phyloP scores from a whole-genome alignment of 768 basidiomycete genomes.

The Hypholoma sublateritium region DNA sequence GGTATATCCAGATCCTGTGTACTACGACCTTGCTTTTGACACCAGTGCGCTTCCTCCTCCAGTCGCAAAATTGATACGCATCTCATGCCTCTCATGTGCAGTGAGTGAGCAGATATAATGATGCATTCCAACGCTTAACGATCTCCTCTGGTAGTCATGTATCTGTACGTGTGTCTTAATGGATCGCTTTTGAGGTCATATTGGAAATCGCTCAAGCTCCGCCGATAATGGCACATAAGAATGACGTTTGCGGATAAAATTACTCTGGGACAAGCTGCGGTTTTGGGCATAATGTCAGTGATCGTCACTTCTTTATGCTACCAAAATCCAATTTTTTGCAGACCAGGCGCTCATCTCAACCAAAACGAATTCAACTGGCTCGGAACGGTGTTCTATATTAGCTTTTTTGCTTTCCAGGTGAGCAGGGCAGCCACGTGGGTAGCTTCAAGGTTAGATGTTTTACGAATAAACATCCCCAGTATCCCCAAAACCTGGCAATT shows the following conservation, averaged over 20 bases:
- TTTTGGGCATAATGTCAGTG: constrained; percentile 66
- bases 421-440: neutral
- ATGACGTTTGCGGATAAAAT: constrained; percentile 82
- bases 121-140: neutral
- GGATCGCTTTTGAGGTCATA: too few relatives aligned
- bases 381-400: constrained; percentile 75
- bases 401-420: constrained; percentile 59
- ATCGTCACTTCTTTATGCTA: neutral
- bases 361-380: constrained; percentile 79
- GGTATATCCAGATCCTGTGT: constrained; percentile 35
- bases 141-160: constrained; percentile 47
- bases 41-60: neutral
- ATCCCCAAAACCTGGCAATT: constrained; percentile 76
- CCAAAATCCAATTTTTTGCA: constrained; percentile 20
- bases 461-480: constrained; percentile 34
- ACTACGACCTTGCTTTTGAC: neutral
- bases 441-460: too few relatives aligned
- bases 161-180: constrained; percentile 46
- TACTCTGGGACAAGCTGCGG: constrained; percentile 68
- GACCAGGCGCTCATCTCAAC: constrained; percentile 52
- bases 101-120: constrained; percentile 40
- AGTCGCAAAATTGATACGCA: constrained; percentile 76
- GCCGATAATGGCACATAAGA: constrained; percentile 28
- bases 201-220: too few relatives aligned
- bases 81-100: constrained; percentile 80